phyloP scores from a whole-genome alignment of 257 asterid genomes.

The Lycium barbarum region DNA sequence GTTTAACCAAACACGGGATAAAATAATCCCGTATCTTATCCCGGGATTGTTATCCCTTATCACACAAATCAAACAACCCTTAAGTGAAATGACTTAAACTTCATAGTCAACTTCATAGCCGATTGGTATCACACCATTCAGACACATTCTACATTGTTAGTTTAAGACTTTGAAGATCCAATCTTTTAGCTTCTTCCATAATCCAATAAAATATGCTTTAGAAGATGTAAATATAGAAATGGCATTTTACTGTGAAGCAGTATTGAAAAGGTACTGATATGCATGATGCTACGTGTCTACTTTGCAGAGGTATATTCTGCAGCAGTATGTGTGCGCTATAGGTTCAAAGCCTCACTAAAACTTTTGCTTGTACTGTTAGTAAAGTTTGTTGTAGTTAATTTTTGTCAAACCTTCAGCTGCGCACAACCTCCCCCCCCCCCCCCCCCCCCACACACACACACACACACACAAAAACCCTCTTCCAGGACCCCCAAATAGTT shows the following conservation, averaged over 20 bases:
- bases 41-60: not conserved
- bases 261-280: not conserved
- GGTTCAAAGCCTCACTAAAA: not conserved
- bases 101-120: constrained; percentile 2
- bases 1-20: not conserved
- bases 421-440: not conserved
- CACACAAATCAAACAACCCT: not conserved
- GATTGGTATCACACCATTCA: not conserved
- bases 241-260: not conserved
- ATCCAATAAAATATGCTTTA: not conserved
- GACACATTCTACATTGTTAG: not conserved
- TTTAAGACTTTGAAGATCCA: constrained; percentile 8
- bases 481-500: not conserved
- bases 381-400: not conserved
- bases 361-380: constrained; percentile 1
- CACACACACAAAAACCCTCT: not conserved
- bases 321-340: not conserved
- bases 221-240: not conserved
- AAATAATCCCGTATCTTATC: not conserved
- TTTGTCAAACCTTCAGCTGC: not conserved
- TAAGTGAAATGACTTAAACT: constrained; percentile 6
- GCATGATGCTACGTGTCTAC: not conserved
- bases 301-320: not conserved
- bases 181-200: constrained; percentile 18
- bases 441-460: not conserved